Percentiles rank a stretch among this genome's conserved stretches.
These are phyloP conservation scores for Xylaria sp. DNA, from an alignment of 2,329 filamentous ascomycete genomes.

Conservation along the genomic window DNA sequence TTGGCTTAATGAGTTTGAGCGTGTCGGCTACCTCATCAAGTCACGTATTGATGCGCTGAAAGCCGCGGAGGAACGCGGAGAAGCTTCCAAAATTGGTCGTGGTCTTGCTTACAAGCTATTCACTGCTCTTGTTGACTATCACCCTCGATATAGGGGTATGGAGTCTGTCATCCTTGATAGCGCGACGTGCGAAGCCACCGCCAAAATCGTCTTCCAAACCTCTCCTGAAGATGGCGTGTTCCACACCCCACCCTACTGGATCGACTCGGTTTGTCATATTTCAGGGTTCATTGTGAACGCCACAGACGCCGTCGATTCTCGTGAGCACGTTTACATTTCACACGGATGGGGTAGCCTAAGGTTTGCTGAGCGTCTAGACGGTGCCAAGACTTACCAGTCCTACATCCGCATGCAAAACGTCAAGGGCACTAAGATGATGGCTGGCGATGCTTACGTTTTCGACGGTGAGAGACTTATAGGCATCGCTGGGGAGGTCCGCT, in stretches of 20 bases:
- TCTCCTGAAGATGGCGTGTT: constrained; percentile 55
- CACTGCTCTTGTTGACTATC: constrained; percentile 61
- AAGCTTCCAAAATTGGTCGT: constrained; percentile 73
- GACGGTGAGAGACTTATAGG: constrained; percentile 57
- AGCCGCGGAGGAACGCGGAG: constrained; percentile 66
- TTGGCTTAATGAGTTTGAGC: constrained; percentile 70
- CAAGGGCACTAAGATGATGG: constrained; percentile 56
- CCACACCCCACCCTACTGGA: constrained; percentile 63
- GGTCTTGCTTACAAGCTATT: constrained; percentile 80
- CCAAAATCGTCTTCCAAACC: constrained; percentile 56
- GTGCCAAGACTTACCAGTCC: constrained; percentile 56
- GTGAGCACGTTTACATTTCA: constrained; percentile 62
- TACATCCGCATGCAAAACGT: constrained; percentile 65
- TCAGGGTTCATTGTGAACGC: constrained; percentile 67
- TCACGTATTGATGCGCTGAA: constrained; percentile 63
- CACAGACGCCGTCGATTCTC: constrained; percentile 60
- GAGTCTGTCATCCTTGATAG: constrained; percentile 62
- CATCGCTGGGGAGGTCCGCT: constrained; percentile 63
- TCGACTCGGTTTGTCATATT: constrained; percentile 64
- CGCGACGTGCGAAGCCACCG: constrained; percentile 59
- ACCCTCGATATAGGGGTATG: constrained; percentile 60
- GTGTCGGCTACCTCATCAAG: constrained; percentile 72
- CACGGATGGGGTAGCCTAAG: constrained; percentile 63
- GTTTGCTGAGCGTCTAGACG: constrained; percentile 53
- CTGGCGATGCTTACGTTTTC: constrained; percentile 61